Conservation (phyloP, 768 basidiomycete species). For the Cystobasidiopsis lactophilus region DNA sequence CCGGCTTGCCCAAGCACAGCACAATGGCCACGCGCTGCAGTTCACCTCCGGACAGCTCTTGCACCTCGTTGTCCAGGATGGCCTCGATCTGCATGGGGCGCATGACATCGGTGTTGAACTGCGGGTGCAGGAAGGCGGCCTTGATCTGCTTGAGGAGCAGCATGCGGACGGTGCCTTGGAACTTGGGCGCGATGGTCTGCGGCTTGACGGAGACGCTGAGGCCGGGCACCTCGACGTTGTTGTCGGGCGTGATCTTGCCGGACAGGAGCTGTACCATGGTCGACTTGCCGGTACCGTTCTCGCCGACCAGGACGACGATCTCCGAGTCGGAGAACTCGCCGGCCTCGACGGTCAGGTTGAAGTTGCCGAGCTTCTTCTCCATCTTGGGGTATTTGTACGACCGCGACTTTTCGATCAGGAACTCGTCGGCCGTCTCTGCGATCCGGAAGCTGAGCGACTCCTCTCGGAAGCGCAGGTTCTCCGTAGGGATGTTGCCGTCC, state of each 20-base stretch:
- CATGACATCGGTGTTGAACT: slow-evolving; percentile 93
- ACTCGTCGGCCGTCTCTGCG: slow-evolving; percentile 83
- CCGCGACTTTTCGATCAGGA: slow-evolving; percentile 62
- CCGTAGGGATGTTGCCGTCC: slow-evolving; percentile 94
- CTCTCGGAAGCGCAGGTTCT: slow-evolving; percentile 92
- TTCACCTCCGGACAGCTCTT: slow-evolving; percentile 95
- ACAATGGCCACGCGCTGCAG: slow-evolving; percentile 92
- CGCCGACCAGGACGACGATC: slow-evolving; percentile 96
- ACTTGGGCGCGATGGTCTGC: slow-evolving; percentile 93
- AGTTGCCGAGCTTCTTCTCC: slow-evolving; percentile 85
- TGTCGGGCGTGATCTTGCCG: slow-evolving; percentile 65
- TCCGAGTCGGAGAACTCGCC: slow-evolving; percentile 97
- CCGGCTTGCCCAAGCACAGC: slow-evolving; percentile 53
- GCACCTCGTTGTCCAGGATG: slow-evolving; percentile 93
- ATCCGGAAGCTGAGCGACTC: slow-evolving; percentile 94
- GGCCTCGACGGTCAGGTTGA: slow-evolving; percentile 79
- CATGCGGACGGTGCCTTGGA: slow-evolving; percentile 91
- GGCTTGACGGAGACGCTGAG: slow-evolving; percentile 88
- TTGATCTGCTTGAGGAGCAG: slow-evolving; percentile 85
- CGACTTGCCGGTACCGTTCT: slow-evolving; percentile 95
- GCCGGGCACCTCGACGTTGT: slow-evolving; percentile 37
- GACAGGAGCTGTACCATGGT: slow-evolving; percentile 89
- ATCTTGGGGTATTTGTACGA: slow-evolving; percentile 82
- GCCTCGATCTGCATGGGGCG: slow-evolving; percentile 92
- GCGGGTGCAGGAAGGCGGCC: slow-evolving; percentile 91